Conservation (phyloP, 768 basidiomycete species). For the Candolleomyces eurysporus region DNA sequence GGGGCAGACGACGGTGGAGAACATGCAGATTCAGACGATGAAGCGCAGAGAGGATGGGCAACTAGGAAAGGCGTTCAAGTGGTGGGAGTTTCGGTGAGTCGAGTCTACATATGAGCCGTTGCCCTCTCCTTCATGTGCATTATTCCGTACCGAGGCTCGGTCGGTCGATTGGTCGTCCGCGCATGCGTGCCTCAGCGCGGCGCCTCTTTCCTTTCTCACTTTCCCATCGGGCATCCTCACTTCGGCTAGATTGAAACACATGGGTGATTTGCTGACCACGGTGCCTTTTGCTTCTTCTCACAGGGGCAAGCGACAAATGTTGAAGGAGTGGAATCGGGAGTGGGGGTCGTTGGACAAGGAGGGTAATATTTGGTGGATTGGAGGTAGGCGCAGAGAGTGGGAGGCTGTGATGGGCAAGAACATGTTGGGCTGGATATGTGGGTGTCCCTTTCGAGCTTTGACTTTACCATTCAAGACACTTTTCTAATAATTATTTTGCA, state of each 20-base stretch:
- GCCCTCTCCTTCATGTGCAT: not conserved
- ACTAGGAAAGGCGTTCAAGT: slow-evolving; percentile 50
- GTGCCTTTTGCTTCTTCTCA: not conserved
- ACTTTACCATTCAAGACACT: not conserved
- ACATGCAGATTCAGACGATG: slow-evolving; percentile 55
- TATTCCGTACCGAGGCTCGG: not conserved
- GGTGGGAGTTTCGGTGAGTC: slow-evolving; percentile 55
- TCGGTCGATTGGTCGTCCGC: not conserved
- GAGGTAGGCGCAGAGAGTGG: slow-evolving; percentile 64
- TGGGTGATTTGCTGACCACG: slow-evolving; percentile 1
- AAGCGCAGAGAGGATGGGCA: slow-evolving; percentile 58
- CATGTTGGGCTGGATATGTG: slow-evolving; percentile 75
- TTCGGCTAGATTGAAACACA: not conserved
- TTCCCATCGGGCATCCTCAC: no score
- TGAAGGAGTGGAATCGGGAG: slow-evolving; percentile 65
- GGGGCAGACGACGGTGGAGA: slow-evolving; percentile 82
- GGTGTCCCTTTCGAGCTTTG: slow-evolving; percentile 30
- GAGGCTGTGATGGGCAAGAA: slow-evolving; percentile 76
- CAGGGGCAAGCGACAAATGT: slow-evolving; percentile 50
- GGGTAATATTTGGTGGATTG: slow-evolving; percentile 87
- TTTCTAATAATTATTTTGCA: slow-evolving; percentile 6
- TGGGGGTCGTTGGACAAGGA: slow-evolving; percentile 78
- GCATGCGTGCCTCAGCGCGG: not conserved
- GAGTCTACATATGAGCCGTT: not conserved
- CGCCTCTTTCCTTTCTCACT: no score